Evolutionary conservation across 2,329 filamentous ascomycete species (phyloP).

Genomic region (Fusarium humuli): DNA sequence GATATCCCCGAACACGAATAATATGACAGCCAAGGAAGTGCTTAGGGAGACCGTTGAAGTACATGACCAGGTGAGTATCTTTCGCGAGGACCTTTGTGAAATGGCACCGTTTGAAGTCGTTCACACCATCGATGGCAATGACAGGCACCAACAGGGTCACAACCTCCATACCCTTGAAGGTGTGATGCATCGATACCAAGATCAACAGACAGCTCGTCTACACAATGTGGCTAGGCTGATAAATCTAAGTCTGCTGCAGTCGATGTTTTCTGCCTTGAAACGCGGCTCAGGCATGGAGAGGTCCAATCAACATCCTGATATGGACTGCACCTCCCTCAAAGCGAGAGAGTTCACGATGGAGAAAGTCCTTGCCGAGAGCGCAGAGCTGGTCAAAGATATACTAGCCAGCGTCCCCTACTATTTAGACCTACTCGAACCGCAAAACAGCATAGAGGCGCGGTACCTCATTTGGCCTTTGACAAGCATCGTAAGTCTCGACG

Average conservation of each 20-base stretch:
- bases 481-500: neutral
- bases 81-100: neutral
- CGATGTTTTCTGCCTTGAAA: neutral
- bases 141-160: too few relatives aligned
- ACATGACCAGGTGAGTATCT: neutral
- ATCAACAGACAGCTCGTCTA: constrained; percentile 2
- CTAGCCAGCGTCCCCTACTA: constrained; percentile 4
- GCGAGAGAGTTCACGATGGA: neutral
- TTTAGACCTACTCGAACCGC: neutral
- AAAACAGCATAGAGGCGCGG: neutral
- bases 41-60: fast-evolving
- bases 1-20: neutral
- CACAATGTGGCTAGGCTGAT: neutral
- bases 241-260: neutral
- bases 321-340: neutral
- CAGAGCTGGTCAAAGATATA: neutral
- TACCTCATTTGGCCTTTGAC: constrained; percentile 4
- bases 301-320: too few relatives aligned
- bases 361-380: neutral
- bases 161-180: neutral
- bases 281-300: fast-evolving
- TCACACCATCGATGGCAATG: neutral
- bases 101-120: neutral
- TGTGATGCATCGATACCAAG: neutral
- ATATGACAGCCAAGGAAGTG: neutral